phyloP scores from a whole-genome alignment of 306 rosid species.

The Chamaecrista fasciculata region DNA sequence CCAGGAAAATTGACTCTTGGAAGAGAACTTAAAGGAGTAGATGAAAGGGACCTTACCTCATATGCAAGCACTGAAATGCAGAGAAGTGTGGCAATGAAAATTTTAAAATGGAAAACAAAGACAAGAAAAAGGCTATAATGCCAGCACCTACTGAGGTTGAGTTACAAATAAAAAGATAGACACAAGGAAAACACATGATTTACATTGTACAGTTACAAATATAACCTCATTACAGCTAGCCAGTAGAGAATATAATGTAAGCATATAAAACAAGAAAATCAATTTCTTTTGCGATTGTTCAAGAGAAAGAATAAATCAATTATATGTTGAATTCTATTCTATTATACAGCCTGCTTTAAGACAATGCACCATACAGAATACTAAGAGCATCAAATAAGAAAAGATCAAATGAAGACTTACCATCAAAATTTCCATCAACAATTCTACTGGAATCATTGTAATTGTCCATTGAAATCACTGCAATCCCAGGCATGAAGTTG shows the following conservation, averaged over 20 bases:
- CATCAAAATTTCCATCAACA: slow-evolving; percentile 96
- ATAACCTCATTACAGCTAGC: neutral
- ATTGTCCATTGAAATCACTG: slow-evolving; percentile 97
- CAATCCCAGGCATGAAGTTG: slow-evolving; percentile 89
- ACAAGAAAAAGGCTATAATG: neutral
- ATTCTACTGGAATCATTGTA: slow-evolving; percentile 95
- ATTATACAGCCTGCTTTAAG: slow-evolving; percentile 6
- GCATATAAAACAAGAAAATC: neutral
- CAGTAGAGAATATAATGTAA: neutral
- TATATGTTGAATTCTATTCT: neutral
- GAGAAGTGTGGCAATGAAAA: neutral
- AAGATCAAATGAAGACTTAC: slow-evolving; percentile 46
- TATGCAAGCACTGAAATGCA: neutral
- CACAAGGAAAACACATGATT: neutral
- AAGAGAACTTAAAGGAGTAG: neutral
- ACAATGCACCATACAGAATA: slow-evolving; percentile 26
- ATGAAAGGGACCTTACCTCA: too few relatives aligned
- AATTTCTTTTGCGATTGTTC: neutral
- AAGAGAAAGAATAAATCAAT: slow-evolving; percentile 14
- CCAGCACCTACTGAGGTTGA: neutral
- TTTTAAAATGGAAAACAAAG: neutral
- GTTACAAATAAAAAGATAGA: neutral
- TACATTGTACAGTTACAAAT: neutral
- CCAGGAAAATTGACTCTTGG: neutral
- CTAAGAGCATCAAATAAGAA: slow-evolving; percentile 25